Percentiles rank a stretch among this genome's conserved stretches.
phyloP scores from a whole-genome alignment of 257 asterid genomes.

The Solanum chiquidenum region DNA sequence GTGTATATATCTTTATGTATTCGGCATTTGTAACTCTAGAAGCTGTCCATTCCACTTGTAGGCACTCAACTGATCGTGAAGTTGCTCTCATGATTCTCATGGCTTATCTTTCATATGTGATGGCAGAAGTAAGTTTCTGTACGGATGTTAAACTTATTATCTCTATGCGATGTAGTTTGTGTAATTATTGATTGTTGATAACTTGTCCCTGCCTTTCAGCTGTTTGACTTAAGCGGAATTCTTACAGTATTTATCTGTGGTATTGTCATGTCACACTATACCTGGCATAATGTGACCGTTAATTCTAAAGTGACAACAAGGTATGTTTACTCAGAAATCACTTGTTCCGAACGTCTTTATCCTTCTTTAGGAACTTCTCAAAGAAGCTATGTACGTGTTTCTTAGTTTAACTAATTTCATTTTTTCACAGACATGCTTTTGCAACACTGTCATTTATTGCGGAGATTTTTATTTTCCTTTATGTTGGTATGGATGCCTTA shows the following conservation, averaged over 20 bases:
- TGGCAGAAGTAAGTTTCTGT: constrained; percentile 45
- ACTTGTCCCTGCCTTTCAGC: constrained; percentile 23
- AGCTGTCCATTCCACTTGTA: constrained; percentile 6
- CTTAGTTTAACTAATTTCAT: not conserved
- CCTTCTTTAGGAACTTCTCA: not conserved
- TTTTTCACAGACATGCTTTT: constrained; percentile 49
- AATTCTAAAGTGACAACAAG: constrained; percentile 59
- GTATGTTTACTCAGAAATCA: constrained; percentile 14
- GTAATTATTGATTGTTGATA: not conserved
- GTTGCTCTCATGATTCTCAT: constrained; percentile 71
- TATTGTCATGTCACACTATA: constrained; percentile 76
- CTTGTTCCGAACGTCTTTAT: not conserved
- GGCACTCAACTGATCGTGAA: constrained; percentile 75
- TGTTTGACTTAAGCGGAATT: constrained; percentile 60
- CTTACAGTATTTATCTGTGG: constrained; percentile 81
- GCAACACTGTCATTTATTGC: constrained; percentile 63
- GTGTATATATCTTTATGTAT: not conserved
- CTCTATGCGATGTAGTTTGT: not conserved
- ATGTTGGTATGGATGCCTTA: constrained; percentile 88
- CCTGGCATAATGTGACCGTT: constrained; percentile 61
- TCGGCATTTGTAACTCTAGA: not conserved
- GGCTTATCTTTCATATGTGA: constrained; percentile 70
- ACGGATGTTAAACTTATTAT: not conserved
- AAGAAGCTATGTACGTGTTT: not conserved
- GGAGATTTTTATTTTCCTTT: constrained; percentile 64